These are phyloP conservation scores for Actinidia polygama DNA, from an alignment of 179 eudicot genomes.

Conservation along the genomic window DNA sequence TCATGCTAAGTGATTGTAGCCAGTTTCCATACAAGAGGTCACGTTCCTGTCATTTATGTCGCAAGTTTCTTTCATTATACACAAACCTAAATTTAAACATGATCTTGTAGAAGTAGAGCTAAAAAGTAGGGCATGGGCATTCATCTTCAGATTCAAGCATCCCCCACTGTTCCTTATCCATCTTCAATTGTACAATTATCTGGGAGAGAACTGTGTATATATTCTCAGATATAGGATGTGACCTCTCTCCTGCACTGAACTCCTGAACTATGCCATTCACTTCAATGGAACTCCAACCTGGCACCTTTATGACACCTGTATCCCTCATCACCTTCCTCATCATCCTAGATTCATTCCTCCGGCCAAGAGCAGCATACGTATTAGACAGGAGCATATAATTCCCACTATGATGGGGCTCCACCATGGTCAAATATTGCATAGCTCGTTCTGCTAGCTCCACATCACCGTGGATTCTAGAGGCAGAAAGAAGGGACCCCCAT, in stretches of 20 bases:
- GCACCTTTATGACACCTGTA: constrained; percentile 42
- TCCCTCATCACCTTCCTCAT: constrained; percentile 53
- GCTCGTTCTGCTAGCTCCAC: constrained; percentile 47
- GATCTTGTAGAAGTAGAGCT: not conserved
- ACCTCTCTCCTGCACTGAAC: constrained; percentile 37
- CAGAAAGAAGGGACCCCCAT: constrained; percentile 68
- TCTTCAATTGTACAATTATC: constrained; percentile 33
- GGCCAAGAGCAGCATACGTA: constrained; percentile 50
- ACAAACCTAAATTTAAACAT: not conserved
- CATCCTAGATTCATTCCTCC: constrained; percentile 52
- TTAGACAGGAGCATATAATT: constrained; percentile 52
- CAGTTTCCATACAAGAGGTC: not conserved
- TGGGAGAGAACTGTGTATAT: constrained; percentile 35
- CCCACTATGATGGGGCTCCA: constrained; percentile 64
- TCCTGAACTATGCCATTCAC: constrained; percentile 32
- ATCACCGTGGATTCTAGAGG: constrained; percentile 44
- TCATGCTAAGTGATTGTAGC: not conserved
- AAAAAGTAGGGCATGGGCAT: not conserved
- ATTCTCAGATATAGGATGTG: constrained; percentile 35
- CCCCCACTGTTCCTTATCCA: constrained; percentile 16
- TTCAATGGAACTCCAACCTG: constrained; percentile 55
- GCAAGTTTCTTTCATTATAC: not conserved
- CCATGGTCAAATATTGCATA: constrained; percentile 26
- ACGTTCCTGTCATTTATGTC: not conserved
- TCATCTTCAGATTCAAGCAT: constrained; percentile 20